Conservation (phyloP, 805 yeast species). For the Saccharomycopsis amapae region DNA sequence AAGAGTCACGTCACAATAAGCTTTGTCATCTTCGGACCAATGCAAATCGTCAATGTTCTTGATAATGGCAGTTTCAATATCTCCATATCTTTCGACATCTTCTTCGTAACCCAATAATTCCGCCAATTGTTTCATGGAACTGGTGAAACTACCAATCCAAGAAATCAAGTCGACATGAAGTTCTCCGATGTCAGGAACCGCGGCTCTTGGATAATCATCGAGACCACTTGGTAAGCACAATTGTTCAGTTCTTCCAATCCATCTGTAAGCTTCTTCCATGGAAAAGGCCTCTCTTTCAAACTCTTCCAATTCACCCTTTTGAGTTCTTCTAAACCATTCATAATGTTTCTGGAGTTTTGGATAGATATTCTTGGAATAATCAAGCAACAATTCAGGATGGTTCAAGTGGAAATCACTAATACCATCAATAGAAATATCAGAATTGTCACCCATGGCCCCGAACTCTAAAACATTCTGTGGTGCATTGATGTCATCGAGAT, state of each 20-base stretch:
- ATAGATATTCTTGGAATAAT: conserved; percentile 58
- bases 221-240: conserved; percentile 91
- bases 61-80: conserved; percentile 49
- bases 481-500: conserved; percentile 27
- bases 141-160: conserved; percentile 93
- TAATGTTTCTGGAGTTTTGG: conserved; percentile 73
- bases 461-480: conserved; percentile 27
- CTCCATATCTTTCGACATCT: conserved; percentile 48
- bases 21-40: conserved; percentile 62
- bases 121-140: conserved; percentile 72
- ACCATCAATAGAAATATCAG: conserved; percentile 23
- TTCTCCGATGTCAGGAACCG: conserved; percentile 78
- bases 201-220: conserved; percentile 90
- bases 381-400: conserved; percentile 50
- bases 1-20: conserved; percentile 80
- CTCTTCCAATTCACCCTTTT: conserved; percentile 64
- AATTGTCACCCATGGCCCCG: conserved; percentile 15
- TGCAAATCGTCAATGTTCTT: conserved; percentile 65
- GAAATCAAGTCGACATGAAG: conserved; percentile 81
- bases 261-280: conserved; percentile 57
- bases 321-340: conserved; percentile 79
- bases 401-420: conserved; percentile 47
- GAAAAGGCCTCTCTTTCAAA: conserved; percentile 56
- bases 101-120: conserved; percentile 47
- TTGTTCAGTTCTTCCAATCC: conserved; percentile 85